These are phyloP conservation scores for Kodamaea leandrae DNA, from an alignment of 805 yeast species.

Conservation along the genomic window DNA sequence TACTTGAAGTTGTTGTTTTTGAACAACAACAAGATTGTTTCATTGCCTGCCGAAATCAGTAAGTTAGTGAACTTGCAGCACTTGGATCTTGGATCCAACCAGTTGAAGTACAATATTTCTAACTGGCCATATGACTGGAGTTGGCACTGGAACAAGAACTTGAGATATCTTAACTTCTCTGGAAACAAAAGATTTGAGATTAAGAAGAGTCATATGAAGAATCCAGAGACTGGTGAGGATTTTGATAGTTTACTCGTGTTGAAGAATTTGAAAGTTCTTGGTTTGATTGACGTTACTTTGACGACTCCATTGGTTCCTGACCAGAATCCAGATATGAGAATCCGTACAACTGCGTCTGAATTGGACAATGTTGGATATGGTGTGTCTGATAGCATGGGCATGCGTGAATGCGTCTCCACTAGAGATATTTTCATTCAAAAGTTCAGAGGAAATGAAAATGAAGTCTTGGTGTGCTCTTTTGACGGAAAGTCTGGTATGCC, in stretches of 20 bases:
- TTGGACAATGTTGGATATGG: constrained; percentile 80
- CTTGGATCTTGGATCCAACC: constrained; percentile 89
- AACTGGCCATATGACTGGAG: constrained; percentile 98
- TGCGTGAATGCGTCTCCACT: constrained; percentile 58
- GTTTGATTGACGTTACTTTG: constrained; percentile 92
- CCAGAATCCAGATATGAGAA: constrained; percentile 75
- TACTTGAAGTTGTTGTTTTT: constrained; percentile 60
- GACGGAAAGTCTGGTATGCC: constrained; percentile 74
- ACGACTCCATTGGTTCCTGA: constrained; percentile 92
- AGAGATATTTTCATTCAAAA: constrained; percentile 86
- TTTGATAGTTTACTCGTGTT: constrained; percentile 65
- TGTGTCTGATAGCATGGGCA: constrained; percentile 84
- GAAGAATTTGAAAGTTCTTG: constrained; percentile 68
- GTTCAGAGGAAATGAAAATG: constrained; percentile 82
- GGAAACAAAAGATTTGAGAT: constrained; percentile 93
- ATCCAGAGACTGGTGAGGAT: constrained; percentile 58
- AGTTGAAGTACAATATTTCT: constrained; percentile 84
- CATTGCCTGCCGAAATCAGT: constrained; percentile 86
- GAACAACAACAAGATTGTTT: constrained; percentile 81
- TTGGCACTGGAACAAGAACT: constrained; percentile 80
- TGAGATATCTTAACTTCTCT: constrained; percentile 81
- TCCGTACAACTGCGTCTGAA: constrained; percentile 85
- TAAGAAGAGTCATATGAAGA: constrained; percentile 55
- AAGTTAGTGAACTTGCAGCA: constrained; percentile 60
- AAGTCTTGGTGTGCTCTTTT: constrained; percentile 74